Evolutionary conservation across 495 filamentous ascomycete genomes (phyloP).

Genomic region (Podospora comata): DNA sequence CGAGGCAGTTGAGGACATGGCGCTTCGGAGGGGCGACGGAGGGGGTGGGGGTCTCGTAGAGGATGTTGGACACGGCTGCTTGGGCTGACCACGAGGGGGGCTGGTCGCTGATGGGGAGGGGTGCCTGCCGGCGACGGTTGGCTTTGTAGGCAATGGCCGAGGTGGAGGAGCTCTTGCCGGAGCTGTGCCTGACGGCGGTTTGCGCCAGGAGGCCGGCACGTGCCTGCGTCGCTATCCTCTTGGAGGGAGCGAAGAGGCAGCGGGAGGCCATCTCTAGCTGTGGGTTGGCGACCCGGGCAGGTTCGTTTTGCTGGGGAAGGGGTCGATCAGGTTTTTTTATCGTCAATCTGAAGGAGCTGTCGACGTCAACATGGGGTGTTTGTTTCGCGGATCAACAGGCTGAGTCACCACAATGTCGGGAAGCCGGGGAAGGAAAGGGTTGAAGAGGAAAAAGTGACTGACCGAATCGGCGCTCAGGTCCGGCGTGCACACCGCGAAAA

Average conservation of each 20-base stretch:
- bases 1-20: constrained; percentile 94
- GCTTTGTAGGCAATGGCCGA: constrained; percentile 97
- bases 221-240: constrained; percentile 31
- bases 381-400: not conserved
- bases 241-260: constrained; percentile 37
- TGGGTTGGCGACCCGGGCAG: constrained; percentile 27
- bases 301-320: constrained; percentile 11
- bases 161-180: constrained; percentile 62
- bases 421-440: not conserved
- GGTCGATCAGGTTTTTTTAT: not conserved
- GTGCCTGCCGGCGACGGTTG: constrained; percentile 80
- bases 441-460: constrained; percentile 24
- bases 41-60: constrained; percentile 93
- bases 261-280: constrained; percentile 44
- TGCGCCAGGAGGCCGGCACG: constrained; percentile 21
- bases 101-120: constrained; percentile 71
- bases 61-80: constrained; percentile 92
- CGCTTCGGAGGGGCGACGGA: constrained; percentile 83
- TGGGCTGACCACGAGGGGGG: constrained; percentile 88
- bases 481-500: constrained; percentile 12
- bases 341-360: constrained; percentile 4
- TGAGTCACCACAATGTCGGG: constrained; percentile 2
- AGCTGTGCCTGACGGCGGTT: constrained; percentile 28
- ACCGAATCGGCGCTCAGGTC: constrained; percentile 15
- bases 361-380: constrained; percentile 23